Base-by-base conservation (phyloP, 352 stramenopile species). In the Pythium volutum region DNA sequence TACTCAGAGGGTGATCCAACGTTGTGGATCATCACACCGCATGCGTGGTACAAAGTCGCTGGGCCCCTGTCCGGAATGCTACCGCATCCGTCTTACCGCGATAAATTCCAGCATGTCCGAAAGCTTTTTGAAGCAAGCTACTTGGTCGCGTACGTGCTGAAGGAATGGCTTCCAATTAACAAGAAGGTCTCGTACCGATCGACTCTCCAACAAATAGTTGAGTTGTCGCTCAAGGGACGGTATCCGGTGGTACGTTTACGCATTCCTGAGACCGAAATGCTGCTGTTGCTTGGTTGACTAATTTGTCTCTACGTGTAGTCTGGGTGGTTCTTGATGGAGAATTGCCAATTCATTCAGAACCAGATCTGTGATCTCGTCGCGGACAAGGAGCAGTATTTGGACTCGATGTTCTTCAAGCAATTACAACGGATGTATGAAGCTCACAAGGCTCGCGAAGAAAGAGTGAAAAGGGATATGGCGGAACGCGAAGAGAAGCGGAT, bases 331-430 rank as follows among this genome's bases (percentile, higher is more conserved):
- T 66, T 94, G 48, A 83, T 92, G 65, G 86, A 91, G 38, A 92
- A 94, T 27, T 91, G 79, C 34, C 72, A 81, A 9, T 94, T 94
- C 31, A 88, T 94, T n/a, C 69, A 76, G 34, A 76, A 75, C 29
- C 85, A 94, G 58, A 88, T 94, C 38, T 88, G 55, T 34, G 87
- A 90, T 64, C 45, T 94, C 29, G 89, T 91, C 26, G 59, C 76
- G 0, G 79, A 92, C 46, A 89, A 90, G 51, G 80, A 91, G 25
- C 61, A 71, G 16, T 94, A 91, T 46, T 62, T 92, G 26, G 69
- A 92, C 20, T 94, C 81, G 16, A 91, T 91, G 79, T 94, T 94
- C 56, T 92, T 94, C 62, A 89, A 84, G 60, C 82, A 94, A 45
- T 66, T 94, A 18, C 77, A 91, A 41, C 79, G 85, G 25, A 58